These are phyloP conservation scores for Aeschynomene evenia DNA, from an alignment of 306 rosid species.

Conservation along the genomic window DNA sequence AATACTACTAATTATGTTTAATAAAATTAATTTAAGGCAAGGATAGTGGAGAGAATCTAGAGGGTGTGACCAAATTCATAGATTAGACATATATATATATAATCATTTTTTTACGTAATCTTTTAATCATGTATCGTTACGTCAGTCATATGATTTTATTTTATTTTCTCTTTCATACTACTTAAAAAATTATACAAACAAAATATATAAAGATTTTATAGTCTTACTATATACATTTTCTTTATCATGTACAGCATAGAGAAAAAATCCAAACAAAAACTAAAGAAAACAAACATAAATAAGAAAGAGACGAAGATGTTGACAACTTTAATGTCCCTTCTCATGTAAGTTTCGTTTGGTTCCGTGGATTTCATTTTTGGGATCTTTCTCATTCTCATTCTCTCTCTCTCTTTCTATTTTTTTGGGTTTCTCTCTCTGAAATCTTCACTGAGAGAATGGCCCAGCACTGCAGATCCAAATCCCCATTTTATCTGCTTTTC, in stretches of 20 bases:
- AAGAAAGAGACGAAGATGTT: constrained; percentile 35
- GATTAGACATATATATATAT: constrained; percentile 20
- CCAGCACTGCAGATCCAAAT: constrained; percentile 60
- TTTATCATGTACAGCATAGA: not conserved
- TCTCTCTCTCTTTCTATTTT: constrained; percentile 17
- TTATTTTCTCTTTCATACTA: no score
- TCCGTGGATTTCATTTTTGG: constrained; percentile 42
- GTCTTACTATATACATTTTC: no score
- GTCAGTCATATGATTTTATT: no score
- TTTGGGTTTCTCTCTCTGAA: constrained; percentile 26
- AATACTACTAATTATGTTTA: not conserved
- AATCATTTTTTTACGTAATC: no score
- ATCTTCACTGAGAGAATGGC: constrained; percentile 55
- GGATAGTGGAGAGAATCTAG: constrained; percentile 55
- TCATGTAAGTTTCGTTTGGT: constrained; percentile 54
- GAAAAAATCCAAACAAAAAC: not conserved
- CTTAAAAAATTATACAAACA: no score
- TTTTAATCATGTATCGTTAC: no score
- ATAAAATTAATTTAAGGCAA: not conserved
- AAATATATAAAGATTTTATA: no score
- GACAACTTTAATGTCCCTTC: constrained; percentile 61
- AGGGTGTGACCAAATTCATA: constrained; percentile 29
- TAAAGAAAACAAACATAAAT: constrained; percentile 34
- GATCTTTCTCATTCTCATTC: constrained; percentile 28
- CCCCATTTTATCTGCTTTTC: constrained; percentile 38